These are phyloP conservation scores for Ustulina deusta DNA, from an alignment of 2,329 filamentous ascomycete genomes.

Conservation along the genomic window DNA sequence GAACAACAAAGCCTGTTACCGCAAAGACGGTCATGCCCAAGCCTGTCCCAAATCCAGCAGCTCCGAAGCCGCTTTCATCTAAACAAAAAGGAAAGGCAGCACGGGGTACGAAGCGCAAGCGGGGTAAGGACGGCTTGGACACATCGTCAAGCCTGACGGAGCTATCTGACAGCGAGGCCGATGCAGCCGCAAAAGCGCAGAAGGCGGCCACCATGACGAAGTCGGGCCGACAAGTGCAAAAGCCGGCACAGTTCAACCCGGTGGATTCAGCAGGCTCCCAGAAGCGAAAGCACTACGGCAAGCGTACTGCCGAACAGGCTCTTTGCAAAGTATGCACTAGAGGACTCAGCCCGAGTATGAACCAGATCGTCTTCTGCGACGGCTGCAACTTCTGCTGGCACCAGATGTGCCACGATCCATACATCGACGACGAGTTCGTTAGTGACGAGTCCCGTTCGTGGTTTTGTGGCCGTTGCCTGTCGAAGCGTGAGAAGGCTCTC, in stretches of 20 bases:
- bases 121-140: constrained; percentile 47
- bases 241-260: constrained; percentile 73
- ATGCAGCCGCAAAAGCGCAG: constrained; percentile 53
- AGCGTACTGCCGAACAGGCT: constrained; percentile 69
- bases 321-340: constrained; percentile 80
- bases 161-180: constrained; percentile 46
- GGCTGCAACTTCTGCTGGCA: constrained; percentile 84
- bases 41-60: constrained; percentile 13
- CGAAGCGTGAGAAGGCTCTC: constrained; percentile 59
- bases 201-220: constrained; percentile 76
- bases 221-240: constrained; percentile 78
- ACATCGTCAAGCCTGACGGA: constrained; percentile 48
- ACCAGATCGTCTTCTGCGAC: constrained; percentile 89
- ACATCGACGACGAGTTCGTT: constrained; percentile 77
- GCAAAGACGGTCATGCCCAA: background rate
- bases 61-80: constrained; percentile 34
- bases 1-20: constrained; percentile 13
- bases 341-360: constrained; percentile 76
- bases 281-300: constrained; percentile 62
- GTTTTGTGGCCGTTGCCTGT: constrained; percentile 74
- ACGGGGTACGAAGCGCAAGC: constrained; percentile 53
- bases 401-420: constrained; percentile 82
- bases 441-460: constrained; percentile 75
- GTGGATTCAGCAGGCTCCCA: constrained; percentile 42
- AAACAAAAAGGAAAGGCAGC: constrained; percentile 39